Conservation (phyloP, 176 grass and related monocot species). For the Rhynchospora tenuis region DNA sequence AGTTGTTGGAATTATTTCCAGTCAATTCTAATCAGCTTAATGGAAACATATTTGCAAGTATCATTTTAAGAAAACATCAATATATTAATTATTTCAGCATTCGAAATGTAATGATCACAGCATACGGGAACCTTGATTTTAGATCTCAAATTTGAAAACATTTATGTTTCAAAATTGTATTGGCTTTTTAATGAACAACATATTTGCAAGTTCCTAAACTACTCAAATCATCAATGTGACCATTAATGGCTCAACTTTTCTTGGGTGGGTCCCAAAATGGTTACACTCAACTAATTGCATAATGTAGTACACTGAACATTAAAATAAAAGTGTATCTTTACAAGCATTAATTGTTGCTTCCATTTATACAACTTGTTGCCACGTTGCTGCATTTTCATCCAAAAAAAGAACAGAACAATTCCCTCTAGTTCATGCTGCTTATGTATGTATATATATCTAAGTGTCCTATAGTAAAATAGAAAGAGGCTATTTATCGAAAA, state of each 20-base stretch:
- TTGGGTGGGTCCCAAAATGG: constrained; percentile 25
- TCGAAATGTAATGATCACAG: too few species aligned
- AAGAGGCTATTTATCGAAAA: neutral
- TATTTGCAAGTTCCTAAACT: neutral
- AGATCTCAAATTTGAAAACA: too few species aligned
- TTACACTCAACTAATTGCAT: constrained; percentile 20
- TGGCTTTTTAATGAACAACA: neutral
- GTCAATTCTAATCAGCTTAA: too few species aligned
- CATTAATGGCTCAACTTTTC: constrained; percentile 19
- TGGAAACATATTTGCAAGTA: too few species aligned
- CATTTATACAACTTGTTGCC: neutral
- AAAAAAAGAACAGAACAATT: constrained; percentile 13
- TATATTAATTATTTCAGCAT: too few species aligned
- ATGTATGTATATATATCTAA: neutral
- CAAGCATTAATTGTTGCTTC: constrained; percentile 13
- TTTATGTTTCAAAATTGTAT: too few species aligned
- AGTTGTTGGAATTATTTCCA: too few species aligned
- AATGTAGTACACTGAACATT: neutral
- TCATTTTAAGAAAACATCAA: too few species aligned
- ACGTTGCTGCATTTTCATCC: constrained; percentile 23
- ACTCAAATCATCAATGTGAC: neutral
- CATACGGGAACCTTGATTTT: too few species aligned
- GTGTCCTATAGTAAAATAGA: neutral
- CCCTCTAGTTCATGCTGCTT: constrained; percentile 13
- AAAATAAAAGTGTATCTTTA: constrained; percentile 4